phyloP scores from a whole-genome alignment of 768 basidiomycete genomes.

The Solioccasus polychromus region DNA sequence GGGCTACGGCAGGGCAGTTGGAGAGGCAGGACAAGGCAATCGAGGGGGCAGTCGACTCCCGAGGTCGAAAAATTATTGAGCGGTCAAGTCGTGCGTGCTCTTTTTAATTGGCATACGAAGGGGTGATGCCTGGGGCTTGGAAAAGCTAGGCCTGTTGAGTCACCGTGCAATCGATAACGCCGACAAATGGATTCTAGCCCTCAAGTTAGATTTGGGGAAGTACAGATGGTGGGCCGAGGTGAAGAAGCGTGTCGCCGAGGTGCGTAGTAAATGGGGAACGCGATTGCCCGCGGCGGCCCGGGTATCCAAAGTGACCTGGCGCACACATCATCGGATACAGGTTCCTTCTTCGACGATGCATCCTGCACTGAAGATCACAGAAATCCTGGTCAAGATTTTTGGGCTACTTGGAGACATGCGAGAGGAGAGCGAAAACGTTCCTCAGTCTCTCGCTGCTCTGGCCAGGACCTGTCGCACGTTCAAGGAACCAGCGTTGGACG shows the following conservation, averaged over 20 bases:
- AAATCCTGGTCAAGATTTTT: no score
- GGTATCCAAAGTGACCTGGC: no score
- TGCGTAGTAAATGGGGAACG: no score
- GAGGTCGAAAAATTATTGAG: constrained; percentile 62
- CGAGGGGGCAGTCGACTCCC: constrained; percentile 59
- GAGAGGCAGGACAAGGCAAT: constrained; percentile 63
- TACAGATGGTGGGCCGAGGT: constrained; percentile 33
- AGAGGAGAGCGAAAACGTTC: no score
- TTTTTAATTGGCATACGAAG: neutral
- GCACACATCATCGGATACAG: no score
- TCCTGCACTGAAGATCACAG: no score
- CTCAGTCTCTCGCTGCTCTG: no score
- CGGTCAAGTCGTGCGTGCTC: constrained; percentile 54
- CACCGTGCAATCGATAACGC: constrained; percentile 30
- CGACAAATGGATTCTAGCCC: constrained; percentile 24
- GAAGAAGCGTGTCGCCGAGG: constrained; percentile 38
- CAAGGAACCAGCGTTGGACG: no score
- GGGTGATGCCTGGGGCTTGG: constrained; percentile 26
- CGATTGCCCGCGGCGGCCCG: no score
- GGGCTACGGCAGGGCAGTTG: constrained; percentile 52
- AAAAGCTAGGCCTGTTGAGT: constrained; percentile 39
- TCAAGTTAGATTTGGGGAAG: constrained; percentile 35
- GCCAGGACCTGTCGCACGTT: no score
- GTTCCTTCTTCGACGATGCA: no score
- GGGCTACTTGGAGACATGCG: no score